phyloP scores from a whole-genome alignment of 495 filamentous ascomycete genomes.

The Penicillium longicatenatum region DNA sequence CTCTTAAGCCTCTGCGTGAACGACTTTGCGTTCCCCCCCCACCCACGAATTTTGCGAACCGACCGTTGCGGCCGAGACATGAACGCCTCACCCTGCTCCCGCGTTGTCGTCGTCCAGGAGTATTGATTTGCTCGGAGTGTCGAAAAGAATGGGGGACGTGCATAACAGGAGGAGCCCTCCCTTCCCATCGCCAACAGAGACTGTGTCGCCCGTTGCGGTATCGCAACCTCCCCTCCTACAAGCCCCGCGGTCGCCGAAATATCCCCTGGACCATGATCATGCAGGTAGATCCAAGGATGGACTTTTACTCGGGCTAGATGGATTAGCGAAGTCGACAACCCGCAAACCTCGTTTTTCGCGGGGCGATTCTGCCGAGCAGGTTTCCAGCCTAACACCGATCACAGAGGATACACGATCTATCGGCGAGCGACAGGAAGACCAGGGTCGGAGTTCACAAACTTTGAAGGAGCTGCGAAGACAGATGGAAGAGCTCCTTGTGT shows the following conservation, averaged over 20 bases:
- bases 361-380: constrained; percentile 27
- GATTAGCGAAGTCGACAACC: constrained; percentile 14
- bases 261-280: constrained; percentile 21
- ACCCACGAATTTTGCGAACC: constrained; percentile 10
- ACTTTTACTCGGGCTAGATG: constrained; percentile 21
- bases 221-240: constrained; percentile 32
- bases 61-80: constrained; percentile 41
- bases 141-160: constrained; percentile 40
- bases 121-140: constrained; percentile 38
- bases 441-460: constrained; percentile 42
- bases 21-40: constrained; percentile 5
- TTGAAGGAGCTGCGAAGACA: constrained; percentile 45
- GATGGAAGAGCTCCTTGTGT: constrained; percentile 51
- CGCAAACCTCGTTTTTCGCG: constrained; percentile 27
- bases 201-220: constrained; percentile 34
- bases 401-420: constrained; percentile 31
- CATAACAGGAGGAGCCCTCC: constrained; percentile 45
- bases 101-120: constrained; percentile 37
- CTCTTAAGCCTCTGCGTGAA: not conserved
- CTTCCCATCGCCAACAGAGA: constrained; percentile 46
- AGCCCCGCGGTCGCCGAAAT: constrained; percentile 30
- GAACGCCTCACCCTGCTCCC: constrained; percentile 33
- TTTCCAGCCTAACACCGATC: constrained; percentile 22
- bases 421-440: constrained; percentile 34
- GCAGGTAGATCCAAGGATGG: constrained; percentile 21